Conservation (phyloP, 2,329 filamentous ascomycete species). For the Dothideomycetes sp. region DNA sequence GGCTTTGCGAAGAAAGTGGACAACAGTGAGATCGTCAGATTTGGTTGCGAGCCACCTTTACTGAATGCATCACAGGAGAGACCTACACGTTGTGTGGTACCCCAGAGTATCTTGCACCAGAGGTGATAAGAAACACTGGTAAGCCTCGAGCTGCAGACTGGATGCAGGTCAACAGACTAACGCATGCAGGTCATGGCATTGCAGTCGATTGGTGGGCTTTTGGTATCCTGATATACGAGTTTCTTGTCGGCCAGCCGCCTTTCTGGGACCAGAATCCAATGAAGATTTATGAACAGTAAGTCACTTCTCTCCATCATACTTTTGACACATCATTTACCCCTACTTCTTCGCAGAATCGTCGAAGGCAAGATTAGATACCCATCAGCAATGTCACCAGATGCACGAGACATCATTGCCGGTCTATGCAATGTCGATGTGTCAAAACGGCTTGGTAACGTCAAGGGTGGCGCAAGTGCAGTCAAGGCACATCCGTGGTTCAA, state of each 20-base stretch:
- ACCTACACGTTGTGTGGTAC: slow-evolving; percentile 79
- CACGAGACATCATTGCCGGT: slow-evolving; percentile 63
- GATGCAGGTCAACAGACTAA: not conserved
- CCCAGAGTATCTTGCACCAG: slow-evolving; percentile 72
- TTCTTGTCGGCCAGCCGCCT: slow-evolving; percentile 72
- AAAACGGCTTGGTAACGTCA: slow-evolving; percentile 66
- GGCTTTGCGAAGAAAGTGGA: slow-evolving; percentile 74
- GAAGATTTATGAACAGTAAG: slow-evolving; percentile 65
- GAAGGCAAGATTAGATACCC: slow-evolving; percentile 69
- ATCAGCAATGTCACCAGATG: slow-evolving; percentile 53
- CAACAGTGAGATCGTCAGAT: slow-evolving; percentile 27
- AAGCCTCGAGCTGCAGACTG: slow-evolving; percentile 7
- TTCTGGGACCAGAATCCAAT: slow-evolving; percentile 83
- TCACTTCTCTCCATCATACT: not conserved
- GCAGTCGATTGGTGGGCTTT: slow-evolving; percentile 85
- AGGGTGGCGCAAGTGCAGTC: slow-evolving; percentile 59
- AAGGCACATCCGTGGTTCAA: slow-evolving; percentile 69
- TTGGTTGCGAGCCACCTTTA: not conserved
- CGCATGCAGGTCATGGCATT: slow-evolving; percentile 43
- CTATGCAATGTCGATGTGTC: slow-evolving; percentile 73
- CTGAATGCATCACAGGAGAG: slow-evolving; percentile 37
- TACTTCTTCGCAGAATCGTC: slow-evolving; percentile 50
- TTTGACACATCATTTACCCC: not conserved
- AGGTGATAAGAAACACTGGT: slow-evolving; percentile 76
- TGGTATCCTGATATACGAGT: slow-evolving; percentile 75